Evolutionary conservation across 106 monocot species (phyloP).

Genomic region (Allium cepa): DNA sequence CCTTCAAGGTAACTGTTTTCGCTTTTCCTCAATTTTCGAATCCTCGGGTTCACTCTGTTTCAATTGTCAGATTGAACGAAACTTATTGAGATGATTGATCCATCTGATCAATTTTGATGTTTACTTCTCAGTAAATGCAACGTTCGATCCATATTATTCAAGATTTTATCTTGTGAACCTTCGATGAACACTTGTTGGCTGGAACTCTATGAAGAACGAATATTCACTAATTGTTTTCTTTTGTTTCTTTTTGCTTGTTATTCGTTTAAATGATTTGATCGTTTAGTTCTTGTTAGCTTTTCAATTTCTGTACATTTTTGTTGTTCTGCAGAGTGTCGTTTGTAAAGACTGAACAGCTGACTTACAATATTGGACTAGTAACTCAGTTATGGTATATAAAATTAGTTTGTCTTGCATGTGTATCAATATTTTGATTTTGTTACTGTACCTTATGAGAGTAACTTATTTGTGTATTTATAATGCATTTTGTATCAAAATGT

Average conservation of each 20-base stretch:
- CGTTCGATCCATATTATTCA: background rate
- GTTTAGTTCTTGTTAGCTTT: background rate
- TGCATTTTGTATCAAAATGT: too few species aligned
- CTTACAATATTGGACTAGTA: too few species aligned
- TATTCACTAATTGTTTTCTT: background rate
- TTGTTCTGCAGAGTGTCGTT: too few species aligned
- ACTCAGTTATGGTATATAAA: too few species aligned
- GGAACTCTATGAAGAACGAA: too few species aligned
- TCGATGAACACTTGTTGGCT: too few species aligned
- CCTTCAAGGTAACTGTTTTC: constrained; percentile 8
- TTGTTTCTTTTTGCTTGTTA: background rate
- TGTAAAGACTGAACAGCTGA: too few species aligned
- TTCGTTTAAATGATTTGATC: background rate
- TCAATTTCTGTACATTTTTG: background rate
- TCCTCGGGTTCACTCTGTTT: background rate
- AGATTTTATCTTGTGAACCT: background rate
- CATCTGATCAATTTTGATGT: background rate
- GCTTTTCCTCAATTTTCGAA: background rate
- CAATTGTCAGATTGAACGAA: background rate
- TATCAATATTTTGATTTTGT: too few species aligned
- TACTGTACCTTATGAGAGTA: too few species aligned
- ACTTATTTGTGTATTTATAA: too few species aligned
- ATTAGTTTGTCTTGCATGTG: too few species aligned
- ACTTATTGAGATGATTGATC: background rate
- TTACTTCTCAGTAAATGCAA: background rate